A percentile compares a stretch with the other conserved stretches of the same genome.
These are phyloP conservation scores for Eimeria praecox DNA, from an alignment of 169 alveolate species.

Conservation along the genomic window DNA sequence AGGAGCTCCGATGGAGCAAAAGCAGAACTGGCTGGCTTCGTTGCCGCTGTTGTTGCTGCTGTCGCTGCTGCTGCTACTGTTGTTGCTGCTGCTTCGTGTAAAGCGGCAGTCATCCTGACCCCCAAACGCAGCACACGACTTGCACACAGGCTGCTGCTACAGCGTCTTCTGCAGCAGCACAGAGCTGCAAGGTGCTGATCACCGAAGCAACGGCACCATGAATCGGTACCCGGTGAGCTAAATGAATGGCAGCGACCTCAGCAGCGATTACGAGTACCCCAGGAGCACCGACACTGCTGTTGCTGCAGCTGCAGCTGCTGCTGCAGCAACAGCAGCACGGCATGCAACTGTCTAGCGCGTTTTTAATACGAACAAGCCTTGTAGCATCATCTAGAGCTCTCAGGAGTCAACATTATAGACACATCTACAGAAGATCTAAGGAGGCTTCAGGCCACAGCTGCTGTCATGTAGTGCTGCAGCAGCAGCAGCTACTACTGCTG, in stretches of 20 bases:
- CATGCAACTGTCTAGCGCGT: not conserved
- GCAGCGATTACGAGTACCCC: not conserved
- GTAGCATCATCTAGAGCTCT: not conserved
- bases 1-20: not conserved
- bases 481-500: not conserved
- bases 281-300: not conserved
- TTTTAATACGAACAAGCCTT: too few species aligned
- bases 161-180: conserved; percentile 6
- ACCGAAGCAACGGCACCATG: not conserved
- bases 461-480: not conserved
- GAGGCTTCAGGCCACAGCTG: not conserved
- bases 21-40: not conserved
- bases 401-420: not conserved
- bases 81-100: conserved; percentile 1
- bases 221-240: not conserved
- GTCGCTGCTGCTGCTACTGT: not conserved
- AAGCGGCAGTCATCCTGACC: not conserved
- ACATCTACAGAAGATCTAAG: not conserved
- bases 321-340: not conserved
- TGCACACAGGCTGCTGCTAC: not conserved
- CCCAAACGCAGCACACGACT: not conserved
- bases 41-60: not conserved
- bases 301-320: conserved; percentile 4
- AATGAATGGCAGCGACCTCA: not conserved
- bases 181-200: not conserved